Evolutionary conservation across 1,139 yeast genomes (phyloP).

Genomic region (Oligophagozyma castellii): DNA sequence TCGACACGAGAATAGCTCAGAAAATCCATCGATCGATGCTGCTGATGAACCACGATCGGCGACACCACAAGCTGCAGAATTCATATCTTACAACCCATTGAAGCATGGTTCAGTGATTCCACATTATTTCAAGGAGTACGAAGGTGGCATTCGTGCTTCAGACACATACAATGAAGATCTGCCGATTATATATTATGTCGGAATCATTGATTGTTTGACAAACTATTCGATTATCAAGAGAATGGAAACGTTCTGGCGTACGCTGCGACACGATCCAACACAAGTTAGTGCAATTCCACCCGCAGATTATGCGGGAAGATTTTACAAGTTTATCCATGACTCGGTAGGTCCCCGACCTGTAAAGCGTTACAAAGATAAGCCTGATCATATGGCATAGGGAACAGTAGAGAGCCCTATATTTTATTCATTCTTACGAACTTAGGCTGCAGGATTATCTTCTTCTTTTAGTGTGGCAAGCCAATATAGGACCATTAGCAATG

Average conservation of each 20-base stretch:
- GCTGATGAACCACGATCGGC: conserved; percentile 2
- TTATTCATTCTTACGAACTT: neutral
- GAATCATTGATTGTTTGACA: conserved; percentile 89
- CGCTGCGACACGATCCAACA: conserved; percentile 51
- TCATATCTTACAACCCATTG: conserved; percentile 1
- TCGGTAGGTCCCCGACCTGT: conserved; percentile 17
- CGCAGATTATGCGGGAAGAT: conserved; percentile 75
- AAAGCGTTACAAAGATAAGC: conserved; percentile 5
- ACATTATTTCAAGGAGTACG: conserved; percentile 58
- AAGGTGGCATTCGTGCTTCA: conserved; percentile 79
- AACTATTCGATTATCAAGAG: conserved; percentile 65
- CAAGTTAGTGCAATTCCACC: conserved; percentile 88
- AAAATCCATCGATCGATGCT: neutral
- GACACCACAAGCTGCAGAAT: conserved; percentile 1
- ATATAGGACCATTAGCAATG: too few relatives aligned
- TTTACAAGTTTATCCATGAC: conserved; percentile 47
- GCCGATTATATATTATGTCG: conserved; percentile 71
- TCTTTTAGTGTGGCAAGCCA: neutral
- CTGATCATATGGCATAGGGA: neutral
- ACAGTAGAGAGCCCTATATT: neutral
- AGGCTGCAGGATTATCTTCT: neutral
- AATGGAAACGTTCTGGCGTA: conserved; percentile 78
- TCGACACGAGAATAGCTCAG: conserved; percentile 15
- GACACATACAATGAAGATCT: conserved; percentile 49
- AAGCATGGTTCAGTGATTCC: conserved; percentile 12